These are phyloP conservation scores for Ustilago shanxiensis DNA, from an alignment of 1,284 basidiomycete genomes.

Conservation along the genomic window DNA sequence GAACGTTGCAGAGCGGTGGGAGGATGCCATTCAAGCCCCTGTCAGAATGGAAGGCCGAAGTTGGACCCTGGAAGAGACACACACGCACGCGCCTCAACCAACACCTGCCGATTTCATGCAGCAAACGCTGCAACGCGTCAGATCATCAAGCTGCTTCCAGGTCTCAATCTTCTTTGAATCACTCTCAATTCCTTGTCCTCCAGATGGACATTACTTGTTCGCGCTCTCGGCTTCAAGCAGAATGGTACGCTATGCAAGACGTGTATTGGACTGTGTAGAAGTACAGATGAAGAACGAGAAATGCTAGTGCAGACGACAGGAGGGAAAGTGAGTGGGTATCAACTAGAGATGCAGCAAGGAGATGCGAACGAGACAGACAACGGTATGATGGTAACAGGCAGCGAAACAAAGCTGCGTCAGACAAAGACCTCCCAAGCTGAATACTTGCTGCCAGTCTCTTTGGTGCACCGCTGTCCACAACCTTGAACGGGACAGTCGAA, in stretches of 20 bases:
- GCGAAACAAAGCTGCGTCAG: background rate
- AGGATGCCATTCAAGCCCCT: background rate
- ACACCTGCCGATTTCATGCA: slow-evolving; percentile 24
- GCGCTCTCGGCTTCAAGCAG: background rate
- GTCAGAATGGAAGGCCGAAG: background rate
- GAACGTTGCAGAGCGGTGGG: background rate
- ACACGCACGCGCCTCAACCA: slow-evolving; percentile 8
- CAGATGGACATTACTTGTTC: background rate
- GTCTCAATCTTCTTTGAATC: background rate
- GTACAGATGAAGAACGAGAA: slow-evolving; percentile 27
- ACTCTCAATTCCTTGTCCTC: background rate
- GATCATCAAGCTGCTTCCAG: background rate
- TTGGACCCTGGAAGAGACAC: slow-evolving; percentile 28
- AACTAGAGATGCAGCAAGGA: slow-evolving; percentile 1
- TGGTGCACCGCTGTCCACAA: slow-evolving; percentile 59
- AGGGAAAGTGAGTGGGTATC: slow-evolving; percentile 1
- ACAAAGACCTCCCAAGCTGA: slow-evolving; percentile 45
- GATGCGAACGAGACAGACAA: background rate
- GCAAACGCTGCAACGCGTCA: background rate
- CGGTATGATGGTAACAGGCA: background rate
- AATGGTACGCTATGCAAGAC: background rate
- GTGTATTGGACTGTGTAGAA: slow-evolving; percentile 26
- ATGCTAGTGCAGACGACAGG: background rate
- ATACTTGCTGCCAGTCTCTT: slow-evolving; percentile 46
- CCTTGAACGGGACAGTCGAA: slow-evolving; percentile 62